Evolutionary conservation across 768 basidiomycete genomes (phyloP), one percentile per base, ranked within the genome.

Genomic region (Termitomyces heimii): DNA sequence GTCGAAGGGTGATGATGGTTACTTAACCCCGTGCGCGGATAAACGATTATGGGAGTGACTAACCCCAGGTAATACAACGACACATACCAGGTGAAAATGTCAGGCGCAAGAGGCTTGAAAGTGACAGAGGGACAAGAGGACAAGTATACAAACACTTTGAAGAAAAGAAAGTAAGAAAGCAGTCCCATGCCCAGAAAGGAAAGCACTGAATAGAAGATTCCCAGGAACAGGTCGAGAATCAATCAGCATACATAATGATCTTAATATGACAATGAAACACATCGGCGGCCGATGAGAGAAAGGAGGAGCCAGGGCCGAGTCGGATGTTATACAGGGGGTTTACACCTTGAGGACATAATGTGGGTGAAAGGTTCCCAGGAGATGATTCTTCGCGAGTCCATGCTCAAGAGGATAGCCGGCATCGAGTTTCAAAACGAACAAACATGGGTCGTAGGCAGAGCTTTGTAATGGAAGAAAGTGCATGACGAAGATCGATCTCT

Each of bases 301-400:
- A 37, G 37, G 39, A 40, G 31, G 28, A 35, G 40, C 43, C 29
- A 55, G 28, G 44, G 48, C 59, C 56, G 59, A 45, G 42, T 53
- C 44, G 29, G 46, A 31, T 20, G 46, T 1, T 29, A 29, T 20
- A 12, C n/a, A 43, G 13, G 16, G 34, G 34, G 12, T 35, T 13
- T 37, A 37, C 16, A 18, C 37, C 39, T 20, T 40, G 39, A 40
- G 39, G 39, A 20, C 39, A 40, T 40, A 40, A 40, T 32, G 46
- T 59, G 53, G 46, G 45, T 48, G 18, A 26, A 43, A n/a, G n/a
- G 39, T 22, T 45, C 24, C 47, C 56, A 31, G 28, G 28, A n/a
- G 46, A 48, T 16, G 34, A 54, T 18, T 31, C 26, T 54, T 53
- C 32, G 34, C 9, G 42, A 29, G 24, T n/a, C 8, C 35, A 18